Base-by-base conservation (phyloP, 257 asterid species). In the Fraxinus pennsylvanica region DNA sequence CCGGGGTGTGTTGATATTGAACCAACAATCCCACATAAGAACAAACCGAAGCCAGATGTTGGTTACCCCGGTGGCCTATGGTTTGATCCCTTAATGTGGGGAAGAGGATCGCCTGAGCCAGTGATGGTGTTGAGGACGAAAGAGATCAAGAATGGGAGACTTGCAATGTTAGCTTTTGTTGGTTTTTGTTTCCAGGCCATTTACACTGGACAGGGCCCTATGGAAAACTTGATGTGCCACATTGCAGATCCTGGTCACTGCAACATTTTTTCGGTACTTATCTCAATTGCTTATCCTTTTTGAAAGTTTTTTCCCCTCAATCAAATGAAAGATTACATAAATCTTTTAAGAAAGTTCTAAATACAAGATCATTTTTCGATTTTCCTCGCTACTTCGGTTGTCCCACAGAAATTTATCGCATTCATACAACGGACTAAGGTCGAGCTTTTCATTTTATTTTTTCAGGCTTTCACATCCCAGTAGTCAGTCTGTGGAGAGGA, bases 11-110 rank as follows among this genome's bases (percentile, higher is more conserved):
- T 91, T 1, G 96, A 90, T 82, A 90, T 91, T 13, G 97, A 90
- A 71, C 96, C 89, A 6, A 84, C 80, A 0, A 4, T 90, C 0
- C 98, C 97, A 1, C 69, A 93, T 39, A 93, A 76, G 87, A 85
- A 25, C 76, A 93, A 89, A 38, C 98, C 91, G 0, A 88, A 83
- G 80, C 81, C 91, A 6, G 97, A 91, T 71, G 98, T 93, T 15
- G 98, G 98, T 1, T 93, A 93, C 85, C 98, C 97, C 3, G 97
- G 97, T 21, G 97, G 97, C 1, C 75, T 93, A 4, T 93, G 94
- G 93, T 93, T 93, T 68, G 97, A 93, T 47, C 94, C 94, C 0
- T 19, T 88, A 0, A 91, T 90, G 97, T 93, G 96, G 94, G 97
- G 97, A n/a, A 82, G 97, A 73, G 97, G 97, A 2, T 91, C 96